Evolutionary conservation across 768 basidiomycete species (phyloP).

Genomic region (Trametes villosa): DNA sequence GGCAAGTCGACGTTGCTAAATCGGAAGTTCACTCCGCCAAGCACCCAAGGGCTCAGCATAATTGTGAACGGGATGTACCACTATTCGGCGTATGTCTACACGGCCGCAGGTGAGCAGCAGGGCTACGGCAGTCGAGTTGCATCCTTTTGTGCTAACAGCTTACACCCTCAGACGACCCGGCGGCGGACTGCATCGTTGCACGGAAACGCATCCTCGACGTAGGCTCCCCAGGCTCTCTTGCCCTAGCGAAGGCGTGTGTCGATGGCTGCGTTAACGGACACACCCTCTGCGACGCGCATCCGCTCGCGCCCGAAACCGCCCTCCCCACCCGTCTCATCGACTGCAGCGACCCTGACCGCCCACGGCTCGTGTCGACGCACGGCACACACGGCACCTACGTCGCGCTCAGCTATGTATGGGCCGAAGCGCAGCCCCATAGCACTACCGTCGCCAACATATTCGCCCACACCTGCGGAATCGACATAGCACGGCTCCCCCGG

Average conservation of each 20-base stretch:
- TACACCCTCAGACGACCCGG: neutral
- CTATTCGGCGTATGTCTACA: neutral
- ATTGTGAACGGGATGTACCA: neutral
- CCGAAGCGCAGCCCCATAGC: neutral
- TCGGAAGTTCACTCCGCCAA: neutral
- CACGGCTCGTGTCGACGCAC: neutral
- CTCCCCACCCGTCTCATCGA: neutral
- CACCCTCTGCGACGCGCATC: neutral
- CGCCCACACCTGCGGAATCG: neutral
- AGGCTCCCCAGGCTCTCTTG: neutral
- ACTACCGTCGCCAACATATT: neutral
- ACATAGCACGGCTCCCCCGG: neutral
- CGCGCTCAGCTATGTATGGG: conserved; percentile 2
- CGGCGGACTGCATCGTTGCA: neutral
- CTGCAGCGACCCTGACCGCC: neutral
- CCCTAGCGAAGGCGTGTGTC: neutral
- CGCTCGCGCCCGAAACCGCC: neutral
- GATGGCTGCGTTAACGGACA: neutral
- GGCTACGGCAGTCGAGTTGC: too few relatives aligned
- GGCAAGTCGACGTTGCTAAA: neutral
- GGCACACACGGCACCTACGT: neutral
- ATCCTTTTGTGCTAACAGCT: neutral
- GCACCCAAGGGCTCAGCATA: neutral
- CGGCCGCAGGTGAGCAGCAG: neutral
- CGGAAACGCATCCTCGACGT: neutral